These are phyloP conservation scores for Nissolia schottii DNA, from an alignment of 306 rosid species.

Conservation along the genomic window DNA sequence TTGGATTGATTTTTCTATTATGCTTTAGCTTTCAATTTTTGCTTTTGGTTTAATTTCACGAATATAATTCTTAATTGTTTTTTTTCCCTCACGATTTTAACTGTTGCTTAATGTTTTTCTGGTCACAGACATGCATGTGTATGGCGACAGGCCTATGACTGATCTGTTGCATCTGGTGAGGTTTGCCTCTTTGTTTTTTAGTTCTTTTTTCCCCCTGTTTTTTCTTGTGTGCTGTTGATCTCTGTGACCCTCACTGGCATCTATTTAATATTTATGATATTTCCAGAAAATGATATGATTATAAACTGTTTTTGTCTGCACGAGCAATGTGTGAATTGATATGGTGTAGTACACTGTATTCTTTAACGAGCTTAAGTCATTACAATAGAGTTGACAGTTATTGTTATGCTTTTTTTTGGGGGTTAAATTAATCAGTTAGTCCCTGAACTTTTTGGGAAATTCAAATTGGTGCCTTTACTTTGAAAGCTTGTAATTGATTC, in stretches of 20 bases:
- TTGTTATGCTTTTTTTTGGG: too few species aligned
- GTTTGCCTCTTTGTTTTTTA: conserved; percentile 21
- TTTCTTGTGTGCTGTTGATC: neutral
- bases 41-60: neutral
- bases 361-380: neutral
- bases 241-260: neutral
- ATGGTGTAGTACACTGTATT: neutral
- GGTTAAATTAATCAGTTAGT: too few species aligned
- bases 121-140: conserved; percentile 45
- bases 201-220: too few species aligned
- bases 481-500: too few species aligned
- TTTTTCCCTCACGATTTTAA: neutral
- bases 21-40: neutral
- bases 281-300: neutral
- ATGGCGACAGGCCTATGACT: conserved; percentile 44
- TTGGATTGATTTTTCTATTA: neutral
- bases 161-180: conserved; percentile 89
- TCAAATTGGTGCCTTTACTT: too few species aligned
- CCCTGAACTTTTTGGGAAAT: too few species aligned
- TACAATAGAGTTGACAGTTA: too few species aligned
- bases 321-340: neutral
- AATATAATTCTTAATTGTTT: neutral
- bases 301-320: conserved; percentile 11
- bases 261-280: neutral
- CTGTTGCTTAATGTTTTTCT: conserved; percentile 5